Evolutionary conservation across 2,329 filamentous ascomycete species (phyloP), one percentile per base, ranked within the genome.

Genomic region (Fusarium sacchari): DNA sequence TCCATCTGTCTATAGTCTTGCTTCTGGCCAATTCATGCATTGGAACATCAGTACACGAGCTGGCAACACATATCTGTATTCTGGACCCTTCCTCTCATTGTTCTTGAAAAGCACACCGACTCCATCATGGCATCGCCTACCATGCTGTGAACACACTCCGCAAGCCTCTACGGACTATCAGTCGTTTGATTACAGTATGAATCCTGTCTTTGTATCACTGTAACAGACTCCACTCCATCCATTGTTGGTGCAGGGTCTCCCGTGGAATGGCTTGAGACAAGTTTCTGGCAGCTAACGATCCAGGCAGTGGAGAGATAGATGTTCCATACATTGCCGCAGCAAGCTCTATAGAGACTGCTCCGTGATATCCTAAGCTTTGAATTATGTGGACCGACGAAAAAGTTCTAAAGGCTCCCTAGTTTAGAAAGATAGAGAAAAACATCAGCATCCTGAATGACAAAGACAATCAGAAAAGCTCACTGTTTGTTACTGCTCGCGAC

Each of bases 271-370:
- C 12, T 40, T 55, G 1, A 30, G 34, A 30, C 24, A 55, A 5
- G 6, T 18, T 18, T 18, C 15, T 28, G 11, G 6, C 12, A 10
- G 18, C 10, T 7, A 10, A 10, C 10, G 17, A 15, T 52, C 47
- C 11, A 20, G 30, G 18, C 3, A 34, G 1, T 11, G 5, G 12
- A 50, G 47, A 34, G 24, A 17, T 13, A 2, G 3, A 6, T 20
- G 4, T 20, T 12, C n/a, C 7, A 24, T 5, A 3, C 2, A 3
- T 15, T 12, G 3, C 8, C 15, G 24, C 11, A 4, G 4, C 28
- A 15, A 5, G 18, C 22, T 13, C 11, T 5, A 6, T 26, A 4
- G 9, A 28, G 2, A 7, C 44, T 15, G 4, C 8, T 20, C 4
- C 6, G 6, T 15, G 22, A 8, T 3, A 26, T 52, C 8, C 30